Conservation (phyloP, 306 rosid genomes). For the Pachyrhizus erosus region DNA sequence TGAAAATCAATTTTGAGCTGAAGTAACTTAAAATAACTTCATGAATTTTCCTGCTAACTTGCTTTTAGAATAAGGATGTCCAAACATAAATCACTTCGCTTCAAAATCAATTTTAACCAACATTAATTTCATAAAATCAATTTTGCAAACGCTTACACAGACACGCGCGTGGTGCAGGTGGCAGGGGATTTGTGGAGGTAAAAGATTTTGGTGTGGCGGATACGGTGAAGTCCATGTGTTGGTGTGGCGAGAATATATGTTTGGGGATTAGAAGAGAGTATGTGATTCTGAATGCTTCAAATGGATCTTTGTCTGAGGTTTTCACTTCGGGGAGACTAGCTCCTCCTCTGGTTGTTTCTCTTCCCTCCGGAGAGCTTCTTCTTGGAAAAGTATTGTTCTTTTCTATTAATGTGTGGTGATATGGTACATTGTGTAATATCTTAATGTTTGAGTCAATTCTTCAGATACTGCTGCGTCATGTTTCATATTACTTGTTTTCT, state of each 20-base stretch:
- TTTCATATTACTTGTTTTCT: background rate
- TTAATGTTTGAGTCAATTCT: background rate
- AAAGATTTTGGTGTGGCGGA: constrained; percentile 91
- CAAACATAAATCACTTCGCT: background rate
- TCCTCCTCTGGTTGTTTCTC: constrained; percentile 88
- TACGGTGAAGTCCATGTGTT: constrained; percentile 85
- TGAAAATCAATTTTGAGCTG: background rate
- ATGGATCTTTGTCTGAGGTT: constrained; percentile 80
- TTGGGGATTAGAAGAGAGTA: constrained; percentile 88
- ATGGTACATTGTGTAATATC: background rate
- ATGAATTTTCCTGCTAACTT: background rate
- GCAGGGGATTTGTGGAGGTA: constrained; percentile 97
- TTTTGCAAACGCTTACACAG: background rate
- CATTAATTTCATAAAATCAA: background rate
- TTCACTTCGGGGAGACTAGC: constrained; percentile 95
- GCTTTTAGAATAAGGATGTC: background rate
- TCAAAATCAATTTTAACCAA: background rate
- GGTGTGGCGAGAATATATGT: constrained; percentile 99
- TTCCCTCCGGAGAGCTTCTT: constrained; percentile 96
- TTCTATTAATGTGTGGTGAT: constrained; percentile 18
- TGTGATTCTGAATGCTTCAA: constrained; percentile 77
- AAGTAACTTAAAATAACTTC: background rate
- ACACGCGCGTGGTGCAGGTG: constrained; percentile 54
- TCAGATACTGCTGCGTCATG: background rate
- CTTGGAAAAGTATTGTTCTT: constrained; percentile 81